A percentile compares a stretch with the other conserved stretches of the same genome.
Evolutionary conservation across 257 asterid genomes (phyloP).

Genomic region (Rehmannia glutinosa): DNA sequence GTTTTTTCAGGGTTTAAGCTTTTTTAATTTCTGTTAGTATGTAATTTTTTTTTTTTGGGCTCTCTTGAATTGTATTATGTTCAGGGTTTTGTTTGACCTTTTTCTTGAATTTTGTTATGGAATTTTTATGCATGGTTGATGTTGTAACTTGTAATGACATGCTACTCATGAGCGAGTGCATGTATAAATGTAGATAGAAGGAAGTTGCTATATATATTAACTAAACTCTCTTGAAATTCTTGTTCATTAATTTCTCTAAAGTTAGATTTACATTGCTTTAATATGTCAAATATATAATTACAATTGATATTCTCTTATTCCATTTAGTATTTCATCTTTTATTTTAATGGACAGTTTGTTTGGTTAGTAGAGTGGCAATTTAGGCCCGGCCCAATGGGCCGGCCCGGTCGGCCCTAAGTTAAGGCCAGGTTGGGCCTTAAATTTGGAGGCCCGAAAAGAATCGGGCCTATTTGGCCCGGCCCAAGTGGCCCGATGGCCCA

Average conservation of each 20-base stretch:
- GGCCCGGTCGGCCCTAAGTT: too few relatives aligned
- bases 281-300: too few relatives aligned
- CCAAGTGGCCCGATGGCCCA: too few relatives aligned
- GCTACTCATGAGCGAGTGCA: conserved; percentile 32
- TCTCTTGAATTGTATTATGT: conserved; percentile 16
- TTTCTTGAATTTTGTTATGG: neutral
- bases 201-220: conserved; percentile 17
- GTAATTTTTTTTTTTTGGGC: conserved; percentile 9
- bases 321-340: too few relatives aligned
- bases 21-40: conserved; percentile 27
- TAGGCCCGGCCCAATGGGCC: too few relatives aligned
- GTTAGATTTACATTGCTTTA: too few relatives aligned
- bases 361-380: too few relatives aligned
- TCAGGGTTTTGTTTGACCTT: conserved; percentile 3
- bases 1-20: conserved; percentile 39
- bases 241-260: neutral
- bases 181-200: conserved; percentile 28
- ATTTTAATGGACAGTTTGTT: too few relatives aligned
- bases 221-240: neutral
- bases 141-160: conserved; percentile 35
- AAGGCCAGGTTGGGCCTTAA: too few relatives aligned
- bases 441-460: too few relatives aligned
- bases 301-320: too few relatives aligned
- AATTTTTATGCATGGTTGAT: conserved; percentile 27
- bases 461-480: too few relatives aligned